phyloP scores from a whole-genome alignment of 176 grass and related monocot species.

The Carex myosuroides region DNA sequence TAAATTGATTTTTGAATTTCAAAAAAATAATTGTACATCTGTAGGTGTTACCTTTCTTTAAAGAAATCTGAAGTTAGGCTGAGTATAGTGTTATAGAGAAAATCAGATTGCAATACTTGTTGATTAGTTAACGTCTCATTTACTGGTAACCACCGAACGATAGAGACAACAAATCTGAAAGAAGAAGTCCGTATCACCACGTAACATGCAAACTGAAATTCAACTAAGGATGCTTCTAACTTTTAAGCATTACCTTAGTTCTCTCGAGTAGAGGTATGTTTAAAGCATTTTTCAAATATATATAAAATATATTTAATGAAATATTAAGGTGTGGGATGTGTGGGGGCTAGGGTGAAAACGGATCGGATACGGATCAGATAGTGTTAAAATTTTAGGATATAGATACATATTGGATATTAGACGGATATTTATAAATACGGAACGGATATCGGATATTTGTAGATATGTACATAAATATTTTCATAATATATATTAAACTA shows the following conservation, averaged over 20 bases:
- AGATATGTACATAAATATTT: too few relatives aligned
- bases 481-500: too few relatives aligned
- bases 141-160: background rate
- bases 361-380: too few relatives aligned
- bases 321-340: background rate
- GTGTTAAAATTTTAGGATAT: too few relatives aligned
- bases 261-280: background rate
- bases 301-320: background rate
- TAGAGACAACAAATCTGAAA: background rate
- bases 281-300: background rate
- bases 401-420: too few relatives aligned
- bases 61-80: background rate
- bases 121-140: conserved; percentile 1
- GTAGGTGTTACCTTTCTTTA: background rate
- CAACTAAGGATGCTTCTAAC: background rate
- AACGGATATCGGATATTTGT: too few relatives aligned
- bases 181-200: background rate
- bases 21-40: background rate
- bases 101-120: background rate
- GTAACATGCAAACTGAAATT: background rate
- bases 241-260: background rate
- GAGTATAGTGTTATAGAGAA: background rate
- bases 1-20: too few relatives aligned
- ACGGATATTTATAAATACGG: too few relatives aligned
- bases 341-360: too few relatives aligned